phyloP scores from a whole-genome alignment of 352 stramenopile species.

The Globisporangium parvum region DNA sequence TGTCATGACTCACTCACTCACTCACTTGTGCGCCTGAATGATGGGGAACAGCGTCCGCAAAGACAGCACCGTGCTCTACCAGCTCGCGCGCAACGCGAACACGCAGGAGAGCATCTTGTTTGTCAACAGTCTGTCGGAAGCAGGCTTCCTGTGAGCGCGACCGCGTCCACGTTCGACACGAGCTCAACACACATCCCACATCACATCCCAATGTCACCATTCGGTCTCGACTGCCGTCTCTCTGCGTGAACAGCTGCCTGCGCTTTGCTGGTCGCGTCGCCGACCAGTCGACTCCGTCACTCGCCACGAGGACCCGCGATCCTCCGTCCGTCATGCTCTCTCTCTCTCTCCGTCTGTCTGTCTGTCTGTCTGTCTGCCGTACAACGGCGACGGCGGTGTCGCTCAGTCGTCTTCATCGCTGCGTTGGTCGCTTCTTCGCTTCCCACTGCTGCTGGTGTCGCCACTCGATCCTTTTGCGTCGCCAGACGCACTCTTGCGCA shows the following conservation, averaged over 20 bases:
- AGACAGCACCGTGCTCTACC: slow-evolving; percentile 78
- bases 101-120: slow-evolving; percentile 87
- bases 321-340: too few relatives aligned
- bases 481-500: slow-evolving; percentile 6
- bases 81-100: slow-evolving; percentile 80
- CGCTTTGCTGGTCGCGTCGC: not conserved
- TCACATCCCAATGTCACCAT: slow-evolving; percentile 8
- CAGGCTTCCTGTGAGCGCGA: slow-evolving; percentile 66
- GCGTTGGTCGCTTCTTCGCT: not conserved
- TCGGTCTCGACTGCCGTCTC: too few relatives aligned
- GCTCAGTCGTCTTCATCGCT: not conserved
- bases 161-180: too few relatives aligned
- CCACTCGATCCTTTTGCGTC: slow-evolving; percentile 3
- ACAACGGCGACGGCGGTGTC: not conserved
- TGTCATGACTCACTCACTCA: too few relatives aligned
- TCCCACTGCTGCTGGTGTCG: not conserved
- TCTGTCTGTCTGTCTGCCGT: not conserved
- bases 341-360: not conserved
- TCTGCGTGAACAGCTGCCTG: not conserved
- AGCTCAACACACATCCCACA: not conserved
- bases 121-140: slow-evolving; percentile 86
- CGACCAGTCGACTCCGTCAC: not conserved
- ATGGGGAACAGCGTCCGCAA: slow-evolving; percentile 70
- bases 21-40: too few relatives aligned
- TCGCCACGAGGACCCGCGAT: not conserved